Evolutionary conservation across 2,329 filamentous ascomycete genomes (phyloP).

Genomic region (Mycocentrospora acerina): DNA sequence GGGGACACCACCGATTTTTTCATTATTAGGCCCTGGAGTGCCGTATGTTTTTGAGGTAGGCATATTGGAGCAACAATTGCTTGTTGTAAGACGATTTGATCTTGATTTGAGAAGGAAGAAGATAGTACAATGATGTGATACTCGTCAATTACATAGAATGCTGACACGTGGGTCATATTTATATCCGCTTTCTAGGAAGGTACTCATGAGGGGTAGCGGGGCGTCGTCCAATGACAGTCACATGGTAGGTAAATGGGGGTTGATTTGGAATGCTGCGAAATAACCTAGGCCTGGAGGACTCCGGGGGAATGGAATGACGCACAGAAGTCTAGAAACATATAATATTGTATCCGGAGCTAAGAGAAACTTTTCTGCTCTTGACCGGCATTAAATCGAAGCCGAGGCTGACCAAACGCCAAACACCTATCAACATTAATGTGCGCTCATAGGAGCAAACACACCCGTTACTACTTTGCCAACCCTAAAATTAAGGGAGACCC

Average conservation of each 20-base stretch:
- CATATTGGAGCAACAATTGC: background rate
- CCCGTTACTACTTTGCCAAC: background rate
- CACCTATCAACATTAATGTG: no score
- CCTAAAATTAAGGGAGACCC: slow-evolving; percentile 48
- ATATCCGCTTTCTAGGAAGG: background rate
- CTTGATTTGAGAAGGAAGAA: no score
- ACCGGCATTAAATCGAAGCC: no score
- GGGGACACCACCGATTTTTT: slow-evolving; percentile 36
- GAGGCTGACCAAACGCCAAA: no score
- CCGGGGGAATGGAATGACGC: background rate
- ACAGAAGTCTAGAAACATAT: background rate
- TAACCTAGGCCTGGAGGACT: background rate
- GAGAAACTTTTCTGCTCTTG: no score
- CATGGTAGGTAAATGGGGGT: background rate
- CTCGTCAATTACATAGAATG: background rate
- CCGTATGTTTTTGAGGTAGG: background rate
- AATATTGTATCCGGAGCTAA: background rate
- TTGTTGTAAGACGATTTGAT: background rate
- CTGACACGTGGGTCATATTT: background rate
- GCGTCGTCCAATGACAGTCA: background rate
- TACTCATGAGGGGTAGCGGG: background rate
- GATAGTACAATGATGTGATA: background rate
- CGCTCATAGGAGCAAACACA: no score
- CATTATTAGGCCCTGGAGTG: slow-evolving; percentile 24
- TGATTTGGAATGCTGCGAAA: background rate